Conservation (phyloP, 2,329 filamentous ascomycete species). For the Xylaria arbuscula region DNA sequence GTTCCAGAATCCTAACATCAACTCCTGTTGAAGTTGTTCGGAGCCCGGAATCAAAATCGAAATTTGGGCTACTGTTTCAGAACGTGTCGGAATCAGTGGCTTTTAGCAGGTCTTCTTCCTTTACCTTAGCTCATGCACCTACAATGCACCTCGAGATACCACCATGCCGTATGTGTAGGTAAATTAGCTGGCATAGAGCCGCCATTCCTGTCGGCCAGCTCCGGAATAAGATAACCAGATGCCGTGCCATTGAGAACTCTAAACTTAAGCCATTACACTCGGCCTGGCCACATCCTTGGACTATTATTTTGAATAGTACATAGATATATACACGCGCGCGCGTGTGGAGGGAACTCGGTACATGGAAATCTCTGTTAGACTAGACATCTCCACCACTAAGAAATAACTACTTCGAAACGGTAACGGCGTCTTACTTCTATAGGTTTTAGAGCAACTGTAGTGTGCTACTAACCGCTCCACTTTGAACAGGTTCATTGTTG, state of each 20-base stretch:
- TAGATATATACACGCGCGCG: neutral
- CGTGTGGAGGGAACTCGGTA: neutral
- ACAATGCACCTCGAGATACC: conserved; percentile 23
- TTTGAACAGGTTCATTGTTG: conserved; percentile 14
- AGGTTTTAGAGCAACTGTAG: neutral
- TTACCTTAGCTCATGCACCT: conserved; percentile 7
- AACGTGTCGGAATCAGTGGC: conserved; percentile 40
- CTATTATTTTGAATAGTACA: neutral
- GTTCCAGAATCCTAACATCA: neutral
- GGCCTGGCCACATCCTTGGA: neutral
- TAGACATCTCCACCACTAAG: conserved; percentile 8
- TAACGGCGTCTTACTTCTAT: neutral
- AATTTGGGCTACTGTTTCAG: conserved; percentile 41
- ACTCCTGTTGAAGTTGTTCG: conserved; percentile 1
- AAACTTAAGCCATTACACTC: neutral
- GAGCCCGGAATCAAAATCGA: conserved; percentile 40
- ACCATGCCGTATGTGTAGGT: conserved; percentile 4
- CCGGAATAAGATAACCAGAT: conserved; percentile 21
- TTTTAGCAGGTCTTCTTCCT: conserved; percentile 3
- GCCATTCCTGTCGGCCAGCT: conserved; percentile 22
- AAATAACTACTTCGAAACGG: conserved; percentile 20
- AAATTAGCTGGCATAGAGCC: conserved; percentile 1
- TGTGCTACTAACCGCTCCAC: conserved; percentile 1
- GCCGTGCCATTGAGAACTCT: neutral
- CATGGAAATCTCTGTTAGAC: neutral